Base-by-base conservation (phyloP, 345 rosid genomes). In the Firmiana major region DNA sequence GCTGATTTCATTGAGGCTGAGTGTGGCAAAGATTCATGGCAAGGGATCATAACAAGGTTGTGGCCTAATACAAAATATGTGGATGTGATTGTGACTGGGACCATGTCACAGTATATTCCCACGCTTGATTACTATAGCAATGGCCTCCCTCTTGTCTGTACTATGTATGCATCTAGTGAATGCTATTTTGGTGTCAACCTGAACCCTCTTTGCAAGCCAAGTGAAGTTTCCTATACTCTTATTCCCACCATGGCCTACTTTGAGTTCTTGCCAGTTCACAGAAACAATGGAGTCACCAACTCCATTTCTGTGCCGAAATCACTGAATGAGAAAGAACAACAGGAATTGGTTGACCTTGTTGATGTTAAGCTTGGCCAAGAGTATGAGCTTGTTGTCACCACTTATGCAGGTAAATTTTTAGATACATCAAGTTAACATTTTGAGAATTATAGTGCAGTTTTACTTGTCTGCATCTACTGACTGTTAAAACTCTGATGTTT, bases 81-180 rank as follows among this genome's bases (percentile, higher is more conserved):
- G 74, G 99, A 96, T 87, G 98, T 96, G 70, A 93, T 95, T 82
- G 98, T 93, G 88, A 95, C 99, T 7, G 99, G 99, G 43, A 90
- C 99, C 26, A 95, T 95, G 99, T 95, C 98, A 75, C 99, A 95
- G 79, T 95, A 95, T 31, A 95, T 95, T 71, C 98, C 96, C 26
- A 93, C 92, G 70, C 97, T 95, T 60, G 99, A 95, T 82, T 92
- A 87, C 77, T 92, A 93, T 45, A 95, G 98, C 84, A 88, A 90
- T 77, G 89, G 89, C 40, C 84, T 95, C 81, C 98, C 99, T 67
- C 87, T 95, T 36, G 98, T 95, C 42, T 95, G 98, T 82, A 92
- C 99, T 58, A 93, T 93, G 98, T 95, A 95, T 81, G 99, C 98
- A 38, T 95, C 99, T 17, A 93, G 98, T 5, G 98, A 94, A 85